phyloP scores from a whole-genome alignment of 2,329 filamentous ascomycete species.

The Botrytis medusae region DNA sequence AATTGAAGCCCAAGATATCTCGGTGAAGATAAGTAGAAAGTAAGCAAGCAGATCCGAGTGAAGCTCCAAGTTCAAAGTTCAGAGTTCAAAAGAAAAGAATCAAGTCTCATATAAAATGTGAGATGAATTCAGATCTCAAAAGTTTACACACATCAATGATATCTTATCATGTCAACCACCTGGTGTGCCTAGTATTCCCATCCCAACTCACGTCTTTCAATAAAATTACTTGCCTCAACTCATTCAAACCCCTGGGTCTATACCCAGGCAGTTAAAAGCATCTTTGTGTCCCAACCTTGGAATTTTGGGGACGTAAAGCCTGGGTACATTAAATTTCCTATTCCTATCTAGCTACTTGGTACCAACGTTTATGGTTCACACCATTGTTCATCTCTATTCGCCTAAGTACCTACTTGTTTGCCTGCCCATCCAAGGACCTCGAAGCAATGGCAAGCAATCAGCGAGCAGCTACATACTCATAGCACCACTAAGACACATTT shows the following conservation, averaged over 20 bases:
- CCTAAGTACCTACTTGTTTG: background rate
- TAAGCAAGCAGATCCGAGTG: background rate
- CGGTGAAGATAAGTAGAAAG: background rate
- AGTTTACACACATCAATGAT: background rate
- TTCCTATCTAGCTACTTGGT: background rate
- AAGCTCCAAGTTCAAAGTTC: background rate
- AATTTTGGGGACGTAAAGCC: background rate
- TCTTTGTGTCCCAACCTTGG: background rate
- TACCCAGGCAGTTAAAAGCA: background rate
- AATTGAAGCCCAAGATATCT: constrained; percentile 3
- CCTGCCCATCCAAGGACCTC: background rate
- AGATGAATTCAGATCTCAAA: background rate
- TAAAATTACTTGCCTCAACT: background rate
- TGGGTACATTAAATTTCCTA: background rate
- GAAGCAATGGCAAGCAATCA: background rate
- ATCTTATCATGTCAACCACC: background rate
- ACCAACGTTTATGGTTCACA: background rate
- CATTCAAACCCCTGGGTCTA: background rate
- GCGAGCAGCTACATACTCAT: background rate
- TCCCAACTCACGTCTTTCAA: background rate
- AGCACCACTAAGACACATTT: background rate
- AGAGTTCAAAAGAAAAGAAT: background rate
- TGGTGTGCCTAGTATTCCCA: background rate
- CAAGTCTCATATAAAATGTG: background rate
- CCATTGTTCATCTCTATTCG: background rate